Evolutionary conservation across 129 eudicot genomes (phyloP).

Genomic region (Centrapalus pauciflorus): DNA sequence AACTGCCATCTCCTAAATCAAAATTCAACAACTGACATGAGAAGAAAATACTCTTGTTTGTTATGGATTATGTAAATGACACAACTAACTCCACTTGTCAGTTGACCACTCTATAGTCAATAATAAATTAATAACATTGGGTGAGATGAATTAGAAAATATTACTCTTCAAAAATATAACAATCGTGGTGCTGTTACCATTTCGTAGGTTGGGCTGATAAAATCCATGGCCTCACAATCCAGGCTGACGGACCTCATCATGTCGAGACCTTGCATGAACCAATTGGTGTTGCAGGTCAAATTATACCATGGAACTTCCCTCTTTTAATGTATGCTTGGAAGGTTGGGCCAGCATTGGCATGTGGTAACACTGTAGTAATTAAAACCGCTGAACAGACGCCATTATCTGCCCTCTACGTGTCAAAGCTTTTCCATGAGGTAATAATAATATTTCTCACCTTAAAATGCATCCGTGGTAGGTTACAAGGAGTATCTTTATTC

Average conservation of each 20-base stretch:
- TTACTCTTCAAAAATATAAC: not conserved
- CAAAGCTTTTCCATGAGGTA: constrained; percentile 76
- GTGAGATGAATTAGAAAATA: too few species aligned
- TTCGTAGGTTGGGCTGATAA: constrained; percentile 82
- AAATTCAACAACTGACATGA: not conserved
- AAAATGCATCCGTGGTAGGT: not conserved
- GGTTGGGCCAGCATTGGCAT: constrained; percentile 80
- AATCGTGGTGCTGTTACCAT: constrained; percentile 5
- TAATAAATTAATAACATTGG: too few species aligned
- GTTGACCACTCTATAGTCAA: too few species aligned
- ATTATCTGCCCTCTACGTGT: constrained; percentile 59
- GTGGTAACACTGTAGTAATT: constrained; percentile 74
- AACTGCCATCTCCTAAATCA: not conserved
- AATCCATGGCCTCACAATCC: constrained; percentile 69
- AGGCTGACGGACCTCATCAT: constrained; percentile 71
- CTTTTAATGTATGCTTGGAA: constrained; percentile 77
- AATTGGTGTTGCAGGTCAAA: constrained; percentile 75
- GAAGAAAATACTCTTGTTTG: too few species aligned
- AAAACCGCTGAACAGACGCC: constrained; percentile 87
- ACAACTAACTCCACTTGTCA: too few species aligned
- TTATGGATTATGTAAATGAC: too few species aligned
- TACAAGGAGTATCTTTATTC: not conserved
- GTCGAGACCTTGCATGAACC: constrained; percentile 75
- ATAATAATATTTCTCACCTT: not conserved
- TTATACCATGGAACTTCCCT: constrained; percentile 86